phyloP scores from a whole-genome alignment of 2,329 filamentous ascomycete species.

The Penicillium brasilianum region DNA sequence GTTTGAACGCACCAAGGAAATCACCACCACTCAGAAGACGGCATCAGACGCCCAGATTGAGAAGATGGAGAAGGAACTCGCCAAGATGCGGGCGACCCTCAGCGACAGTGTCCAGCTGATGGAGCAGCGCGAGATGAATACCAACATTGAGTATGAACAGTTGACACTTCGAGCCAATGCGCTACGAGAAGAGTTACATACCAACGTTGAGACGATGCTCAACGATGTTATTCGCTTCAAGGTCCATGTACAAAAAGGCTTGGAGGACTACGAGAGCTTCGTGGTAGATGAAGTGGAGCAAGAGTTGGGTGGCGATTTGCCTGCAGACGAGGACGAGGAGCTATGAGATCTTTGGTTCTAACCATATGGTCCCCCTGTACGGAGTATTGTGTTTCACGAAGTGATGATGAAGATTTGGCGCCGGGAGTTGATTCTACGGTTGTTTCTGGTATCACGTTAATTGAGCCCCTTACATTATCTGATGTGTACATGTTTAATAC shows the following conservation, averaged over 20 bases:
- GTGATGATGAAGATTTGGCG: constrained; percentile 20
- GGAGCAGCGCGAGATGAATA: constrained; percentile 95
- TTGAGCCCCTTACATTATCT: constrained; percentile 14
- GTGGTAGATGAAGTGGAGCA: constrained; percentile 92
- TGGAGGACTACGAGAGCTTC: constrained; percentile 94
- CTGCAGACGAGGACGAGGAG: constrained; percentile 39
- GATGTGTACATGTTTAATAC: constrained; percentile 16
- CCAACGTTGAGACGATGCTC: constrained; percentile 91
- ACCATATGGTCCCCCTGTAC: background rate
- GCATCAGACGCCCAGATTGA: constrained; percentile 93
- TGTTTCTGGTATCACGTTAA: constrained; percentile 22
- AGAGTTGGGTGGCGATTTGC: constrained; percentile 71
- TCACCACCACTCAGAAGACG: constrained; percentile 83
- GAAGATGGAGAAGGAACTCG: constrained; percentile 98
- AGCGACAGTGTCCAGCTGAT: constrained; percentile 87
- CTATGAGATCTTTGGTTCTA: constrained; percentile 18
- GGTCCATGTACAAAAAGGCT: constrained; percentile 87
- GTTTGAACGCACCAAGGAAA: constrained; percentile 91
- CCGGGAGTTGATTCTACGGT: constrained; percentile 11
- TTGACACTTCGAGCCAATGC: constrained; percentile 81
- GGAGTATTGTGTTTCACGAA: constrained; percentile 19
- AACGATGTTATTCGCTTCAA: constrained; percentile 99
- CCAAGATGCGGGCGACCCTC: constrained; percentile 83
- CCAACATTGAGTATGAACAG: constrained; percentile 94
- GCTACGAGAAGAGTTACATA: constrained; percentile 95